Evolutionary conservation across 208 protist genomes (phyloP).

Genomic region (Blechomonas ayalai): DNA sequence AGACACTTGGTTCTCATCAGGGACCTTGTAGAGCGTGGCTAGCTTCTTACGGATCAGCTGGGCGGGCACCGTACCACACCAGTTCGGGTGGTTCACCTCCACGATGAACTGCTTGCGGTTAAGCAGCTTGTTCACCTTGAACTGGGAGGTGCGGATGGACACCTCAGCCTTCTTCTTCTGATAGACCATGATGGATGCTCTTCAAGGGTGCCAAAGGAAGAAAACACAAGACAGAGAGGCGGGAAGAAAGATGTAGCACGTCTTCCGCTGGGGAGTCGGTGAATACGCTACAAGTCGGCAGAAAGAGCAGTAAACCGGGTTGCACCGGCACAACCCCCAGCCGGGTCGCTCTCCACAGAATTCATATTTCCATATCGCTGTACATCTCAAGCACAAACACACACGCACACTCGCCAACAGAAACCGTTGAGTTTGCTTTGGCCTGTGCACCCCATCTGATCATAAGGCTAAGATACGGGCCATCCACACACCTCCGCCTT

Average conservation of each 20-base stretch:
- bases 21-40: conserved; percentile 97
- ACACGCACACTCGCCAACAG: no score
- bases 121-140: conserved; percentile 99
- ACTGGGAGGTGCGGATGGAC: conserved; percentile 94
- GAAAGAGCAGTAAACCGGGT: no score
- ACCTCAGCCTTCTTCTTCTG: conserved; percentile 92
- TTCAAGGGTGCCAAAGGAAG: not conserved
- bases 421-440: no score
- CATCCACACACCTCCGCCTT: not conserved
- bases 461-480: not conserved
- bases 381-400: no score
- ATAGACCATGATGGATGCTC: conserved; percentile 58
- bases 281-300: no score
- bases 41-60: conserved; percentile 93
- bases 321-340: no score
- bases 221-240: conserved; percentile 1
- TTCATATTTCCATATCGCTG: no score
- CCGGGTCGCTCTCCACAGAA: no score
- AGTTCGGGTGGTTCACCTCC: conserved; percentile 83
- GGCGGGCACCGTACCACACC: conserved; percentile 92
- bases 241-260: no score
- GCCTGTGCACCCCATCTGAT: no score
- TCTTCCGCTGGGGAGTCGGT: no score
- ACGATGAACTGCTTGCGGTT: conserved; percentile 99
- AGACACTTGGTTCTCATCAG: conserved; percentile 92